Conservation (phyloP, 371 early-diverging fungal species). For the Mortierella sp. region DNA sequence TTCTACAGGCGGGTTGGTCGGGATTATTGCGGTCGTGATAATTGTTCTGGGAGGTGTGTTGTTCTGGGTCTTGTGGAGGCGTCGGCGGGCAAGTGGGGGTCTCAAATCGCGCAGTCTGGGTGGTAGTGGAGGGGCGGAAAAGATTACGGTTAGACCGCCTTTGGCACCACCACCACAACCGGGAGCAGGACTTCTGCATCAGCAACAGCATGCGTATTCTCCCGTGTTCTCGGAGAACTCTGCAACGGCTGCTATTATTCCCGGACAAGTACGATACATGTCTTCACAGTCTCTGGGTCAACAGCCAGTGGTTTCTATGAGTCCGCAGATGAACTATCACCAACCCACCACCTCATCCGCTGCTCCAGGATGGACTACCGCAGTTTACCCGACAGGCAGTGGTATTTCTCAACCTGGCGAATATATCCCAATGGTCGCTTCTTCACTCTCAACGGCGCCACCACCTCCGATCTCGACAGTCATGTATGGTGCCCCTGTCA, state of each 20-base stretch:
- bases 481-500: neutral
- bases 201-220: neutral
- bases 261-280: neutral
- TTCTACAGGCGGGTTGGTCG: conserved; percentile 12
- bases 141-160: neutral
- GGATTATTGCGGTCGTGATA: conserved; percentile 6
- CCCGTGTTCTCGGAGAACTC: neutral
- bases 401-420: neutral
- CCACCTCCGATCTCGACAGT: neutral
- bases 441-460: neutral
- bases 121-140: neutral
- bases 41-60: neutral
- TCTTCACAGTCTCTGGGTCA: neutral
- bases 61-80: conserved; percentile 8
- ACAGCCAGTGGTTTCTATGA: neutral
- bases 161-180: neutral
- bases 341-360: neutral
- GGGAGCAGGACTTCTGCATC: neutral
- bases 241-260: neutral
- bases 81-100: neutral
- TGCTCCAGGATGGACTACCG: neutral
- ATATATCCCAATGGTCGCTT: neutral
- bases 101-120: neutral
- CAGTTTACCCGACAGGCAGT: neutral
- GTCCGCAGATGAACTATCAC: neutral